Evolutionary conservation across 257 asterid genomes (phyloP), one percentile per base, ranked within the genome.

Genomic region (Nicotiana paniculata): DNA sequence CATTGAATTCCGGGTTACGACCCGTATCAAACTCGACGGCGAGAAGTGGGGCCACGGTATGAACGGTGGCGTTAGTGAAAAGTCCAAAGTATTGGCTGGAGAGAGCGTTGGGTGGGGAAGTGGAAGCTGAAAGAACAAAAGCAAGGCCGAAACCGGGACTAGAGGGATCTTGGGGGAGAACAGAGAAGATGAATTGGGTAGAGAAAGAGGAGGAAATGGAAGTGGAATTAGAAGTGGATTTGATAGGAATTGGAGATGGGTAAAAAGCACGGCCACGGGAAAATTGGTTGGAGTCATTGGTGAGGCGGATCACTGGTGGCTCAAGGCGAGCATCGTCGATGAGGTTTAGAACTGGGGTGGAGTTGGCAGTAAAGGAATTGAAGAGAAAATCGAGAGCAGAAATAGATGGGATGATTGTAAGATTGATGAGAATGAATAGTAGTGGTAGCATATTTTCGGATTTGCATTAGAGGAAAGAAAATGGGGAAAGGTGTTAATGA

Each of bases 121-220:
- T 93, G 7, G 95, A 62, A 62, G 81, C 86, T 80, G 97, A 91
- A 77, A 94, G 74, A 85, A 91, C 92, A 77, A 94, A 94, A 81
- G 97, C 92, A 75, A 94, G 85, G 2, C 98, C 98, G 83, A 94
- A 93, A 7, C 97, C 97, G 0, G 98, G 98, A 61, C 97, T 88
- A 54, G 91, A 82, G 64, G 95, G 77, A 79, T 87, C 86, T 0
- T 90, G 90, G 5, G 98, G 95, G 9, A 94, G 89, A 11, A 92
- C 78, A 3, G 98, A 94, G 89, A 93, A 94, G 67, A 94, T 78
- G 85, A 94, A 94, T 75, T 92, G 98, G 1, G 97, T 93, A 33
- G 97, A 90, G 43, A 94, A 94, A 57, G 94, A 89, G 39, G 92
- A 79, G 68, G 97, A 84, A 4, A 88, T 79, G 48, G n/a, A 59